Conservation (phyloP, 169 alveolate genomes). For the Plasmodium berghei region DNA sequence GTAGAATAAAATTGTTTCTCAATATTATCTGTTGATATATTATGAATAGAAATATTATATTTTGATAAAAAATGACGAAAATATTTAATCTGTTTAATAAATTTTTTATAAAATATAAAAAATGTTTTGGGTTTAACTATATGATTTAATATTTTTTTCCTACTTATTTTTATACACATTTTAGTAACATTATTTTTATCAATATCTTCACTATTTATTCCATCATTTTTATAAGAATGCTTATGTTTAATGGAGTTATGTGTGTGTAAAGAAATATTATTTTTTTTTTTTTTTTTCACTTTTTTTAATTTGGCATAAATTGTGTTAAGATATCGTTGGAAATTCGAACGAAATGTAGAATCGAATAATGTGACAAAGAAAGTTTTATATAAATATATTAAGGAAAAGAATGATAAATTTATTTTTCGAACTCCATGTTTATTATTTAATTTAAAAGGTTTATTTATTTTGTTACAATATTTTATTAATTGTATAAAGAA, state of each 20-base stretch:
- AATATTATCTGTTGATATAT: conserved; percentile 31
- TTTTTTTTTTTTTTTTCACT: conserved; percentile 2
- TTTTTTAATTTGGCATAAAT: no score
- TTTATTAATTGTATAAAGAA: conserved; percentile 46
- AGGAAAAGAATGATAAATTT: conserved; percentile 14
- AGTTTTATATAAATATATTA: conserved; percentile 13
- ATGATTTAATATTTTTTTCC: not conserved
- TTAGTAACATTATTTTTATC: not conserved
- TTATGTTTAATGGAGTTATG: no score
- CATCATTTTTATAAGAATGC: not conserved
- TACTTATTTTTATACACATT: not conserved
- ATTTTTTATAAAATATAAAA: conserved; percentile 10
- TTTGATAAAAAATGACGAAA: conserved; percentile 11
- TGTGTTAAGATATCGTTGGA: no score
- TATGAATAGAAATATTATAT: conserved; percentile 13
- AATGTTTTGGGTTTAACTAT: not conserved
- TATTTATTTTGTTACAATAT: conserved; percentile 4
- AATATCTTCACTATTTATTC: not conserved
- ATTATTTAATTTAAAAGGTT: not conserved
- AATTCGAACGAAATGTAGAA: no score
- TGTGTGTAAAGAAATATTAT: not conserved
- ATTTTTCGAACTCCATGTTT: not conserved
- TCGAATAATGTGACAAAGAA: no score
- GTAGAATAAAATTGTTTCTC: conserved; percentile 38
- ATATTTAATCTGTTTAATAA: conserved; percentile 9